A percentile compares a stretch with the other conserved stretches of the same genome.
Conservation (phyloP, 75 land plant genomes). For the Ceratopteris richardii region DNA sequence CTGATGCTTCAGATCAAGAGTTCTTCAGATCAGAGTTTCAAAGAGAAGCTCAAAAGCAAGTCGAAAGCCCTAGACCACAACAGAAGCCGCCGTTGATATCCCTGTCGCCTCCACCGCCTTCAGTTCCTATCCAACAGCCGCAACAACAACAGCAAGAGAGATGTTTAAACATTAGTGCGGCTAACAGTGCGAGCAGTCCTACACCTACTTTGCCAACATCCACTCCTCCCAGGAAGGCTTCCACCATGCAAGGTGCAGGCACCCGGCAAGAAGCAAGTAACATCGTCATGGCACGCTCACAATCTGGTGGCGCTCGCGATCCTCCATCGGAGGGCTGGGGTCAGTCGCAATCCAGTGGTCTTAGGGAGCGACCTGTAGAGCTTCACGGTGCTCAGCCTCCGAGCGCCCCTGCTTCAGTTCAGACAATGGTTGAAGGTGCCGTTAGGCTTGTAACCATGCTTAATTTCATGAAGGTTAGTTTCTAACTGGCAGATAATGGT, state of each 20-base stretch:
- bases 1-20: slow-evolving; percentile 2
- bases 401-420: slow-evolving; percentile 7
- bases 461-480: slow-evolving; percentile 34
- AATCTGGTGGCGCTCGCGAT: not conserved
- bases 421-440: slow-evolving; percentile 25
- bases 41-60: not conserved
- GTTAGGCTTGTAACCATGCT: slow-evolving; percentile 27
- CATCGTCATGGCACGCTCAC: not conserved
- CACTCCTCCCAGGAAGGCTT: no score
- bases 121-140: no score
- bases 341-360: no score
- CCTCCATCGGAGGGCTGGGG: not conserved
- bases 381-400: not conserved
- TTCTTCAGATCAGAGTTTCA: not conserved
- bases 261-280: no score
- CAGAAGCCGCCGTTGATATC: no score
- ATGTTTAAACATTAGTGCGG: not conserved
- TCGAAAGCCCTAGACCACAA: not conserved
- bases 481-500: no score
- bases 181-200: no score
- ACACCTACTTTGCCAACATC: no score
- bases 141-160: no score
- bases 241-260: no score
- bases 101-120: no score
- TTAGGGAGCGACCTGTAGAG: no score